Base-by-base conservation (phyloP, 2,329 filamentous ascomycete species). In the Pyrenochaeta sp. region DNA sequence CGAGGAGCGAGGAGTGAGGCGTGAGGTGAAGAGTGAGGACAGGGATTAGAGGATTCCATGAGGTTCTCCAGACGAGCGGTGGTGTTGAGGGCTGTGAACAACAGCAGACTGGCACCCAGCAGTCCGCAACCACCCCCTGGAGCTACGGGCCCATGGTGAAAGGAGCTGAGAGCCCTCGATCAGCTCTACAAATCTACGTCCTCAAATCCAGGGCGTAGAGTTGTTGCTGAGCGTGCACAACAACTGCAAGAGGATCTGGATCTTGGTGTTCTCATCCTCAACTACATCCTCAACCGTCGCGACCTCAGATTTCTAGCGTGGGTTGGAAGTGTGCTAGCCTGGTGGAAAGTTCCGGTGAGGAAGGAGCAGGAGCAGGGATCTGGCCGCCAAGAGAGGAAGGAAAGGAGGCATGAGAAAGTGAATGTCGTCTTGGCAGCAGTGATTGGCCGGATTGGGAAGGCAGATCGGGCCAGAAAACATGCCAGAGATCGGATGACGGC, bases 101-200 rank as follows among this genome's bases (percentile, higher is more conserved):
- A n/a, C n/a, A n/a, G n/a, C n/a, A n/a, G n/a, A n/a, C n/a, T n/a
- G n/a, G n/a, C n/a, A n/a, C n/a, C n/a, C n/a, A n/a, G n/a, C n/a
- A n/a, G n/a, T n/a, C n/a, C n/a, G n/a, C n/a, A n/a, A n/a, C n/a
- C n/a, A n/a, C n/a, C n/a, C n/a, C n/a, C n/a, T n/a, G n/a, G n/a
- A n/a, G n/a, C n/a, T n/a, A n/a, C n/a, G n/a, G n/a, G n/a, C n/a
- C n/a, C n/a, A n/a, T n/a, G n/a, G n/a, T n/a, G n/a, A n/a, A n/a
- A n/a, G n/a, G n/a, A n/a, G n/a, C n/a, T n/a, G 53, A 60, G 49
- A 56, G 53, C 48, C 35, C 47, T 54, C 19, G 37, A 40, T 35
- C 45, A 65, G 55, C 24, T 65, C 41, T 57, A 52, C 43, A 40
- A 55, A 41, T 39, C 54, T 47, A 39, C 7, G 26, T 26, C 21